A percentile compares a stretch with the other conserved stretches of the same genome.
Conservation (phyloP, 768 basidiomycete genomes). For the Hypholoma fasciculare region DNA sequence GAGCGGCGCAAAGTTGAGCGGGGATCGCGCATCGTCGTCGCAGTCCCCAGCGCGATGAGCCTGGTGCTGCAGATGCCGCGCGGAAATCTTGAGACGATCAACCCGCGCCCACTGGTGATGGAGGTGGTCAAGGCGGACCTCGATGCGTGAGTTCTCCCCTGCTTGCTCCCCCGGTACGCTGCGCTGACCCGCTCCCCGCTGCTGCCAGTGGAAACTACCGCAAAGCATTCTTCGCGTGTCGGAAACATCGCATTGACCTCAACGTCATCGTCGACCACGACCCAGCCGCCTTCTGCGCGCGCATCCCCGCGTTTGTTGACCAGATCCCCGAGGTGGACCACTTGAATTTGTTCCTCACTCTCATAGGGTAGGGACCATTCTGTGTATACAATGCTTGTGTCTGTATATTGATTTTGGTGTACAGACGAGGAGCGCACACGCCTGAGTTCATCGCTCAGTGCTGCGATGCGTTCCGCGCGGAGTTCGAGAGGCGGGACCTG, state of each 20-base stretch:
- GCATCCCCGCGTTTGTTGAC: conserved; percentile 69
- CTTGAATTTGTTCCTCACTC: conserved; percentile 89
- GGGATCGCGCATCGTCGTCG: conserved; percentile 86
- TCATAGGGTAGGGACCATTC: conserved; percentile 62
- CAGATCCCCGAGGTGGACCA: conserved; percentile 91
- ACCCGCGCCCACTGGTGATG: conserved; percentile 89
- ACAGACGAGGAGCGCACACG: conserved; percentile 60
- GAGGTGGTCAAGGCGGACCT: conserved; percentile 79
- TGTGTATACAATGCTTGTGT: not conserved
- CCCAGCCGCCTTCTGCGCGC: conserved; percentile 60
- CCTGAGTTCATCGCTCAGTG: conserved; percentile 63
- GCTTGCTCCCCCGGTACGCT: not conserved
- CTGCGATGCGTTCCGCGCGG: conserved; percentile 73
- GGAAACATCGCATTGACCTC: conserved; percentile 92
- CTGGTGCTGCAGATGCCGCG: conserved; percentile 96
- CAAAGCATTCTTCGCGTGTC: conserved; percentile 87
- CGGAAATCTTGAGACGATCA: conserved; percentile 95
- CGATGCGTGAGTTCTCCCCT: conserved; percentile 51
- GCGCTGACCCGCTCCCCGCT: too few species aligned
- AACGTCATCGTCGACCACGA: conserved; percentile 86
- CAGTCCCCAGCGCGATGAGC: conserved; percentile 85
- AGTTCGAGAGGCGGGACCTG: conserved; percentile 72
- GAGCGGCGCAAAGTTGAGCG: conserved; percentile 84
- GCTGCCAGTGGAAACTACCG: conserved; percentile 66
- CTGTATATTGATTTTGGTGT: not conserved